Base-by-base conservation (phyloP, 2,329 filamentous ascomycete species). In the Bisporella sp. region DNA sequence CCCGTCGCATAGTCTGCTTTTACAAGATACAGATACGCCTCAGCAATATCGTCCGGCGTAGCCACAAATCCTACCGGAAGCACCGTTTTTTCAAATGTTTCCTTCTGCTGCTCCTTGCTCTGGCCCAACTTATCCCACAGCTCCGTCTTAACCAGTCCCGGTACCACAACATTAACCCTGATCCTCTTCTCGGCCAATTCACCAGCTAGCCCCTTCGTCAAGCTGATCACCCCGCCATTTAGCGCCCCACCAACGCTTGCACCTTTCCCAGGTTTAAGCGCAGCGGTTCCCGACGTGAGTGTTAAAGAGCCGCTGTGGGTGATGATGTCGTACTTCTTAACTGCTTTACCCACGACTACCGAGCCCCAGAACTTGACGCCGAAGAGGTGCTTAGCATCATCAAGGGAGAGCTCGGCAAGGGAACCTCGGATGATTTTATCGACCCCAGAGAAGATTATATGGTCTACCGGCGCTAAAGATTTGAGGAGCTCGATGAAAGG, bases 131-230 rank as follows among this genome's bases (percentile, higher is more conserved):
- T 52, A 2, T 63, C 64, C 67, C 66, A 74, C 12, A 79, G 50
- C 46, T 73, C 72, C 4, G 76, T 81, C 39, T 71, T 63, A 0
- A 77, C 71, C 0, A 72, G 68, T 0, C 82, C 83, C 0, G 81
- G 81, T 44, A 67, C 69, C 1, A 86, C 77, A 2, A 75, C 64
- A 60, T 87, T 87, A 37, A 85, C 81, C 4, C 83, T 68, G 4
- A 85, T 66, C 0, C 81, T 83, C 56, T 73, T 74, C 6, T 59
- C 56, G 8, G 59, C 46, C 45, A 87, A 60, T 56, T 86, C 82
- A 40, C 83, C 61, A 2, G 82, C 82, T 21, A 87, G 67, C 2
- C 72, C 75, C 2, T 78, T 70, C 1, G 72, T 70, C 57, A 84
- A 69, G 6, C 73, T 71, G 40, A 79, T 69, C 4, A 78, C 57